phyloP scores from a whole-genome alignment of 495 filamentous ascomycete genomes.

The Xylaria sp. region DNA sequence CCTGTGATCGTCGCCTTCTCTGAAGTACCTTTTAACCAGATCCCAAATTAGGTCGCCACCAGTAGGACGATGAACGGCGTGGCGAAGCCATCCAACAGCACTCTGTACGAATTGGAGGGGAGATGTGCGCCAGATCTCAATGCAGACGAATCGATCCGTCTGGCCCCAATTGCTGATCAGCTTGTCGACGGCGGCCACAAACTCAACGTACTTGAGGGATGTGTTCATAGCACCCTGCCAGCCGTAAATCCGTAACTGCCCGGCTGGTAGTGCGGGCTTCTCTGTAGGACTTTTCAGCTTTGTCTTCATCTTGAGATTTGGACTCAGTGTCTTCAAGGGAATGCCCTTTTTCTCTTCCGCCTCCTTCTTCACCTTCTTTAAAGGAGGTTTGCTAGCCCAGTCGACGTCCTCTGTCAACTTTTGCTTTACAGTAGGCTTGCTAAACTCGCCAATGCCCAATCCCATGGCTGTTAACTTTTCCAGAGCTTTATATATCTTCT shows the following conservation, averaged over 20 bases:
- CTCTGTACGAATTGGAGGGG: background rate
- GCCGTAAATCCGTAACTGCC: slow-evolving; percentile 7
- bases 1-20: background rate
- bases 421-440: background rate
- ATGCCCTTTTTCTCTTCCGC: background rate
- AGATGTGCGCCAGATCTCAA: slow-evolving; percentile 34
- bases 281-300: background rate
- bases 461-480: slow-evolving; percentile 24
- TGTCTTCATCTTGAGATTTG: no score
- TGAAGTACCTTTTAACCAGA: slow-evolving; percentile 25
- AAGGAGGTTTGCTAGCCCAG: background rate
- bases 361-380: background rate
- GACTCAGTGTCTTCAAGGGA: no score
- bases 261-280: background rate
- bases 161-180: slow-evolving; percentile 10
- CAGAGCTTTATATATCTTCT: background rate
- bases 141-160: slow-evolving; percentile 27
- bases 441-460: background rate
- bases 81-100: slow-evolving; percentile 26
- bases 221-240: slow-evolving; percentile 22
- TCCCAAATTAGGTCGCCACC: slow-evolving; percentile 16
- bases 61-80: background rate
- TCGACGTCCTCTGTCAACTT: background rate
- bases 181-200: slow-evolving; percentile 17
- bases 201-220: background rate